Percentiles rank a stretch among this genome's conserved stretches.
These are phyloP conservation scores for Beauveria bassiana DNA, from an alignment of 2,329 filamentous ascomycete genomes.

Conservation along the genomic window DNA sequence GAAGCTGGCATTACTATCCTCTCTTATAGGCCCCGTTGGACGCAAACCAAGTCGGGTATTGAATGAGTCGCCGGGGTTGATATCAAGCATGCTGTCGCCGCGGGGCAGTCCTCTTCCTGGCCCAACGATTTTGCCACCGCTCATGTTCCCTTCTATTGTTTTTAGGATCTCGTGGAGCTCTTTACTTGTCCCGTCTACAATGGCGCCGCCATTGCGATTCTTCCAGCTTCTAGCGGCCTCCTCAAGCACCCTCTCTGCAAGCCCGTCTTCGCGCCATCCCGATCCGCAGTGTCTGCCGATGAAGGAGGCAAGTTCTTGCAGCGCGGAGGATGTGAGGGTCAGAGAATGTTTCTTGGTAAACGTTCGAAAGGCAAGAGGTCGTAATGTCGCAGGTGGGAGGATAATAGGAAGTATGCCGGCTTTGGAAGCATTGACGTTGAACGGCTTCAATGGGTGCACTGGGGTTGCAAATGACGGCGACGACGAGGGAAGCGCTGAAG, in stretches of 20 bases:
- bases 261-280: conserved; percentile 90
- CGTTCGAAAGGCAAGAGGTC: conserved; percentile 86
- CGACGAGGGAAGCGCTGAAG: conserved; percentile 69
- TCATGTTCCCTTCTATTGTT: conserved; percentile 80
- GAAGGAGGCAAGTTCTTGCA: conserved; percentile 79
- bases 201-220: conserved; percentile 76
- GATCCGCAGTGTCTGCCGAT: conserved; percentile 91
- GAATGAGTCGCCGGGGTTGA: conserved; percentile 41
- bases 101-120: conserved; percentile 41
- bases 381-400: conserved; percentile 75
- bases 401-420: conserved; percentile 77
- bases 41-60: conserved; percentile 51
- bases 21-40: conserved; percentile 36
- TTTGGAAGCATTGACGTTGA: conserved; percentile 44
- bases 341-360: conserved; percentile 98
- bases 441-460: conserved; percentile 65
- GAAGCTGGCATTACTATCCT: conserved; percentile 61
- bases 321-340: conserved; percentile 78
- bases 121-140: conserved; percentile 62
- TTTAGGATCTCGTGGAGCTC: conserved; percentile 77
- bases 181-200: conserved; percentile 74
- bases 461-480: conserved; percentile 88
- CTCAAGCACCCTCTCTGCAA: conserved; percentile 87
- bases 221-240: conserved; percentile 92
- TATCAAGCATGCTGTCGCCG: conserved; percentile 57